phyloP scores from a whole-genome alignment of 306 rosid genomes.

The Cicer bijugum region DNA sequence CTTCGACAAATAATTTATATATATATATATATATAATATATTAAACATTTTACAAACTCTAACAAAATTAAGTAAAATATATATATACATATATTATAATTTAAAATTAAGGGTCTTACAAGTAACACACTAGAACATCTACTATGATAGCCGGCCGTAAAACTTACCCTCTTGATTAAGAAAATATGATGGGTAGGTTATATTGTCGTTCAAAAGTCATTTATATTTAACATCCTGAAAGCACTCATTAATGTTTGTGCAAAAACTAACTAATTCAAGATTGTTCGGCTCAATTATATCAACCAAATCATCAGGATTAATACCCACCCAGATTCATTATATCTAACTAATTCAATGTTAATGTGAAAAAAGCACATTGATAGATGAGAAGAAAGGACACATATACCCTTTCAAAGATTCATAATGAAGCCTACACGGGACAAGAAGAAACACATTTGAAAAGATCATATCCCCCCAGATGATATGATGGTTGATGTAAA shows the following conservation, averaged over 20 bases:
- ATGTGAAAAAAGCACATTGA: background rate
- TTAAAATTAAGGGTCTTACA: no score
- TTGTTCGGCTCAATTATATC: slow-evolving; percentile 9
- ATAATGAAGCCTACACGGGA: slow-evolving; percentile 13
- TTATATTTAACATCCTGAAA: background rate
- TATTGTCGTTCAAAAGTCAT: background rate
- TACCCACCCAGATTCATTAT: background rate
- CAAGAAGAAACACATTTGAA: slow-evolving; percentile 1
- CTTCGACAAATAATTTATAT: no score
- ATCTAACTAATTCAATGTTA: slow-evolving; percentile 1
- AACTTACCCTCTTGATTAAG: no score
- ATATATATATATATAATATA: no score
- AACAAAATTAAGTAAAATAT: no score
- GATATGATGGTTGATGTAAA: slow-evolving; percentile 24
- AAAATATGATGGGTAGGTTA: background rate
- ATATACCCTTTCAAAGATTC: background rate
- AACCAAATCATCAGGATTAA: slow-evolving; percentile 8
- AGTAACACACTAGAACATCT: no score
- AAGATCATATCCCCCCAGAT: background rate
- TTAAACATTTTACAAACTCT: no score
- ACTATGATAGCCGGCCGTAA: no score
- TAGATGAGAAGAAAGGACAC: background rate
- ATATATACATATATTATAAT: no score
- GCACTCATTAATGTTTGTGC: background rate
- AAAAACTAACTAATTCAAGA: background rate